Evolutionary conservation across 768 basidiomycete genomes (phyloP).

Genomic region (Panellus pusillus): DNA sequence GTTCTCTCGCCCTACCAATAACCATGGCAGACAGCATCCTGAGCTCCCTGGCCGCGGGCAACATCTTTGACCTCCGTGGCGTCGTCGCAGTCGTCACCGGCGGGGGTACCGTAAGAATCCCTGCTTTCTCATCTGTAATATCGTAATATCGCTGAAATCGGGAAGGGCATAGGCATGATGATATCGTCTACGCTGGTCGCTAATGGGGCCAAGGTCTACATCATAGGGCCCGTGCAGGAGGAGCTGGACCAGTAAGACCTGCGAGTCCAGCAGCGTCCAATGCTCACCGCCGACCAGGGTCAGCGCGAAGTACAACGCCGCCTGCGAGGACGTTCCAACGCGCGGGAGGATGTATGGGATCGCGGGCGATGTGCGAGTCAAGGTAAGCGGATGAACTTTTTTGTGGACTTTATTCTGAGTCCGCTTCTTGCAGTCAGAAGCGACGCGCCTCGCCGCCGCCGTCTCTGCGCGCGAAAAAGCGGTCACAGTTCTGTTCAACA

Average conservation of each 20-base stretch:
- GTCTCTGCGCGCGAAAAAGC: constrained; percentile 37
- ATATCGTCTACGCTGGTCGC: constrained; percentile 45
- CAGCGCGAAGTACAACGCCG: constrained; percentile 37
- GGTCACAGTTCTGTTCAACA: constrained; percentile 50
- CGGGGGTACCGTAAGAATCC: constrained; percentile 37
- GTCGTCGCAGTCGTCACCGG: constrained; percentile 49
- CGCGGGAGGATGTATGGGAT: constrained; percentile 41
- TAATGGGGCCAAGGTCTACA: constrained; percentile 51
- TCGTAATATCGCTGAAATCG: not conserved
- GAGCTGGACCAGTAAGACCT: constrained; percentile 37
- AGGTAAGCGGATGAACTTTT: too few relatives aligned
- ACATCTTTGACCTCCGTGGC: constrained; percentile 43
- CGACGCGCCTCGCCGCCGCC: constrained; percentile 40
- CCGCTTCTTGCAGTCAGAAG: constrained; percentile 35
- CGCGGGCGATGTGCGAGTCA: constrained; percentile 40
- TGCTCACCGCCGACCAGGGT: constrained; percentile 24
- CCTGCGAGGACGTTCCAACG: constrained; percentile 26
- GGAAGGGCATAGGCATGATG: constrained; percentile 52
- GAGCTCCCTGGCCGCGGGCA: constrained; percentile 33
- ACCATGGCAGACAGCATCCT: constrained; percentile 30
- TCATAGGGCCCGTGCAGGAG: constrained; percentile 42
- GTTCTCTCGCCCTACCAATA: constrained; percentile 1
- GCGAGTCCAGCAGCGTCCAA: too few relatives aligned
- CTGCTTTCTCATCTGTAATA: not conserved
- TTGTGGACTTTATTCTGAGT: too few relatives aligned